Evolutionary conservation across 73 alveolate species (phyloP), one percentile per base, ranked within the genome.

Genomic region (Uronychia setigera): DNA sequence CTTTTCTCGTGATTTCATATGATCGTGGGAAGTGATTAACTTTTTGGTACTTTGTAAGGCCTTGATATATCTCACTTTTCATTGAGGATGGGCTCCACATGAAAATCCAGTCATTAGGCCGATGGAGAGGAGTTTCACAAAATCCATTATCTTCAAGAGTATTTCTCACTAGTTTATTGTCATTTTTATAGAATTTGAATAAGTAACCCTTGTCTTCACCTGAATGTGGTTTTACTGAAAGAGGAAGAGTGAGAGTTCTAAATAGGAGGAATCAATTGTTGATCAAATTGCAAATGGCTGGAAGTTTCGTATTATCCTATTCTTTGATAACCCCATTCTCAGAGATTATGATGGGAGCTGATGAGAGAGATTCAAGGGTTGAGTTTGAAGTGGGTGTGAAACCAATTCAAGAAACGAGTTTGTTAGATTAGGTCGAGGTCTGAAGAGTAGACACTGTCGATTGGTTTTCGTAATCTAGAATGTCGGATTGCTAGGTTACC

Each of bases 1-100:
- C 99, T 86, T 95, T 95, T 77, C 99, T 80, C 30, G 99, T 93
- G 82, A 95, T 77, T 82, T 95, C 99, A 58, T 90, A 84, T 28
- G 97, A 91, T 35, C 96, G 74, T 0, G 99, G 99, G 82, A 93
- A 95, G 80, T 95, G 99, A 91, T 95, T 93, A 13, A 90, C 88
- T 67, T 93, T 93, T 60, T 93, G 89, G 74, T 86, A 87, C 59
- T 87, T 90, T 1, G 96, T 76, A 32, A 93, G 59, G 19, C 82
- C 34, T 74, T 89, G 84, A 78, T 93, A 93, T 28, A 81, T 78
- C 26, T 90, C 74, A 11, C 85, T 58, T 82, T 90, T 90, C 31
- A 88, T 58, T 60, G 87, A 81, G 13, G 90, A 74, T 25, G 84
- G 33, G 35, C 88, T 85, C 95, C 97, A 93, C 91, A 93, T 80